Conservation (phyloP, 306 rosid species). For the Trifolium repens region DNA sequence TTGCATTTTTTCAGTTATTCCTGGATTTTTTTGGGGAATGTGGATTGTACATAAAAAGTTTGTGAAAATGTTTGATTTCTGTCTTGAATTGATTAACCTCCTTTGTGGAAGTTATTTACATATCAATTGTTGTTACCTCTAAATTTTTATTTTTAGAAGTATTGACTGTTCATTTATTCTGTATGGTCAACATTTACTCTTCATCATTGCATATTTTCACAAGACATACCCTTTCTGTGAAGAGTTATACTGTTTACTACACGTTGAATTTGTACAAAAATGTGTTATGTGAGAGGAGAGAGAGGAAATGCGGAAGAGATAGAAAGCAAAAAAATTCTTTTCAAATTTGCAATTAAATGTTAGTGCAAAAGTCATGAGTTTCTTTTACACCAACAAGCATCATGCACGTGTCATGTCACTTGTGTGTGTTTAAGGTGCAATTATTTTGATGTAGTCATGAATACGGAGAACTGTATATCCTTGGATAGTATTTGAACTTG, state of each 20-base stretch:
- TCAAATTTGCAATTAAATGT: not conserved
- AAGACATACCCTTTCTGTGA: not conserved
- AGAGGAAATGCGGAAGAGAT: not conserved
- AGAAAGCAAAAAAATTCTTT: not conserved
- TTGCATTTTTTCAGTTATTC: not conserved
- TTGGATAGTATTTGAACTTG: not conserved
- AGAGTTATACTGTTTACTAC: not conserved
- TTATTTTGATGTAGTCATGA: not conserved
- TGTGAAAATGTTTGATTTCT: not conserved
- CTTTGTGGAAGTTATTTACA: not conserved
- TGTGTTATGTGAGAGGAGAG: not conserved
- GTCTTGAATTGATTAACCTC: not conserved
- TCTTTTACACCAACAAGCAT: no score
- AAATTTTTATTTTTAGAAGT: not conserved
- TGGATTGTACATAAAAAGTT: not conserved
- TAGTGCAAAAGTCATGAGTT: not conserved
- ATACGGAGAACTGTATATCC: not conserved
- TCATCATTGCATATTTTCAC: not conserved
- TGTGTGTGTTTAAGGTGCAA: not conserved
- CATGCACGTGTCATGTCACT: no score
- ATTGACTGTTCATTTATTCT: not conserved
- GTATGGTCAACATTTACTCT: not conserved
- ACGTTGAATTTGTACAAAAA: not conserved
- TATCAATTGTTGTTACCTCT: conserved; percentile 4
- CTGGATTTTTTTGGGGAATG: not conserved